phyloP scores from a whole-genome alignment of 2,329 filamentous ascomycete species.

The Aspergillus piperis region DNA sequence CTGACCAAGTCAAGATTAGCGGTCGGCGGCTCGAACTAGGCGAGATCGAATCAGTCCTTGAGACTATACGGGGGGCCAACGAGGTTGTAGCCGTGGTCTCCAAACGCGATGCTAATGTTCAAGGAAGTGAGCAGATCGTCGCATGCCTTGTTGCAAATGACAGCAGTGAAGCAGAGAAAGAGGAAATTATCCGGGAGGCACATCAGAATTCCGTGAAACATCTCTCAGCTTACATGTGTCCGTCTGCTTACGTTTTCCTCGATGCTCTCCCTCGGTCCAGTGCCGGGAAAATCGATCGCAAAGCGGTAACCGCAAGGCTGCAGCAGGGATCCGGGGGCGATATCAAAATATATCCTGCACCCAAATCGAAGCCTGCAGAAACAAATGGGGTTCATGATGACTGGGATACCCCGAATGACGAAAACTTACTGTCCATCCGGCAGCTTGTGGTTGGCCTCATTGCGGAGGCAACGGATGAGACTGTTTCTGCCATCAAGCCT shows the following conservation, averaged over 20 bases:
- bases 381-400: constrained; percentile 3
- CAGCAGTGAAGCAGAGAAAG: constrained; percentile 5
- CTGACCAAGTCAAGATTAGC: constrained; percentile 81
- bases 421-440: constrained; percentile 8
- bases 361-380: neutral
- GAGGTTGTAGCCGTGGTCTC: constrained; percentile 29
- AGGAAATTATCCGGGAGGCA: constrained; percentile 19
- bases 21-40: constrained; percentile 81
- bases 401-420: constrained; percentile 9
- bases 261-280: constrained; percentile 25
- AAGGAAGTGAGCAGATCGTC: constrained; percentile 29
- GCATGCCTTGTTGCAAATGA: constrained; percentile 27
- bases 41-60: constrained; percentile 61
- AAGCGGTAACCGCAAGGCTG: constrained; percentile 19
- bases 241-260: constrained; percentile 26
- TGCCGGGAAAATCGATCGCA: constrained; percentile 32
- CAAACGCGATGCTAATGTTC: constrained; percentile 17
- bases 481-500: constrained; percentile 18
- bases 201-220: constrained; percentile 16
- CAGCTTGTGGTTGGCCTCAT: constrained; percentile 21
- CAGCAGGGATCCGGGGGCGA: constrained; percentile 7
- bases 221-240: constrained; percentile 29
- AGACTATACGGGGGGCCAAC: constrained; percentile 20
- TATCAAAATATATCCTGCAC: constrained; percentile 6
- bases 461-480: constrained; percentile 18